A percentile compares a stretch with the other conserved stretches of the same genome.
phyloP scores from a whole-genome alignment of 257 asterid species.

The Cordia subcordata region DNA sequence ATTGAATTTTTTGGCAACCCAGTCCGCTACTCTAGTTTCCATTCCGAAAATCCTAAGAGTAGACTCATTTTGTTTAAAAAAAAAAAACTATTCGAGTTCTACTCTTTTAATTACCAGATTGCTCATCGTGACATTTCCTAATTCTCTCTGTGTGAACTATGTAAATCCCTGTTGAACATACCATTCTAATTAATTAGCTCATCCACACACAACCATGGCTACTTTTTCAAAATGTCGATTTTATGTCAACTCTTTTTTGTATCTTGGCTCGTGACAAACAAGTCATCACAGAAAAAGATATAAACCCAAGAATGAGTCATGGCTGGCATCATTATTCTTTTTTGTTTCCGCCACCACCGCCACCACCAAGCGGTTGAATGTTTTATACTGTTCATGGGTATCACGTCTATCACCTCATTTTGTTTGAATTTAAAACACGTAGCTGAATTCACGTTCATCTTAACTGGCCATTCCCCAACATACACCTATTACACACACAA shows the following conservation, averaged over 20 bases:
- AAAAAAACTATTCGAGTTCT: too few species aligned
- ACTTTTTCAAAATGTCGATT: too few species aligned
- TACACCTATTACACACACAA: neutral
- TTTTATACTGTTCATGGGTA: slow-evolving; percentile 24
- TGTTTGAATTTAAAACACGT: slow-evolving; percentile 8
- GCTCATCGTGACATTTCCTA: too few species aligned
- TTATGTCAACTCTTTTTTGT: neutral
- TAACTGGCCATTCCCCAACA: neutral
- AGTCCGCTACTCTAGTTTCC: too few species aligned
- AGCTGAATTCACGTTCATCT: slow-evolving; percentile 28
- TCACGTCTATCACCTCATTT: slow-evolving; percentile 31
- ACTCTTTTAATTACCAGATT: too few species aligned
- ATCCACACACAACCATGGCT: too few species aligned
- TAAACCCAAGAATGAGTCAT: neutral
- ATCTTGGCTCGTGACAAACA: neutral
- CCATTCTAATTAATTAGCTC: too few species aligned
- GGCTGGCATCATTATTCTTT: neutral
- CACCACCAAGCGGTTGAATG: slow-evolving; percentile 6
- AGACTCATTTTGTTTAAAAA: too few species aligned
- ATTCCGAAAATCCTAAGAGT: too few species aligned
- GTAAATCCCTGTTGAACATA: too few species aligned
- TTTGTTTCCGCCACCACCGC: neutral
- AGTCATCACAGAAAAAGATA: neutral
- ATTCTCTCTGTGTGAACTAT: too few species aligned
- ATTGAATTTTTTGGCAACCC: too few species aligned